Conservation (phyloP, 495 filamentous ascomycete genomes). For the Hypoxylon perforatum region DNA sequence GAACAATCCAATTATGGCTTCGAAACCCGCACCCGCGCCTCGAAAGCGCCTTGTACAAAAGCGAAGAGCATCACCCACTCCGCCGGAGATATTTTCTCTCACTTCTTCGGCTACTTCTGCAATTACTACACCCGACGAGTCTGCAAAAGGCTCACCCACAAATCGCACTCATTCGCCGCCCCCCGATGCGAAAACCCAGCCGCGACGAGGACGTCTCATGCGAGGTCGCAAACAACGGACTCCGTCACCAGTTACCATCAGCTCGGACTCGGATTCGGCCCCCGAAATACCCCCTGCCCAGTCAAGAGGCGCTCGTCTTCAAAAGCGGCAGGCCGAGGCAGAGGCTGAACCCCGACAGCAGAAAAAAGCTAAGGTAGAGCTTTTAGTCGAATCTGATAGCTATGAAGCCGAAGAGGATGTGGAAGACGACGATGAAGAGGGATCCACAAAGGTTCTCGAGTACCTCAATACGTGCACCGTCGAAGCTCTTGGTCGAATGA, state of each 20-base stretch:
- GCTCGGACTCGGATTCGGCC: slow-evolving; percentile 21
- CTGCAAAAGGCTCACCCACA: slow-evolving; percentile 18
- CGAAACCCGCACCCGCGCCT: slow-evolving; percentile 17
- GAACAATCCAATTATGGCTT: slow-evolving; percentile 6
- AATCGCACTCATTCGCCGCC: slow-evolving; percentile 13
- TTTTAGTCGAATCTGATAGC: background rate
- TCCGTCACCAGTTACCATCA: slow-evolving; percentile 52
- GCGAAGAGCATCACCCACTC: slow-evolving; percentile 35
- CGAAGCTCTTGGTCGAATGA: slow-evolving; percentile 80
- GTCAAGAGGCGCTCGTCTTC: background rate
- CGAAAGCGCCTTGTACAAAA: slow-evolving; percentile 42
- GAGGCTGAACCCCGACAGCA: background rate
- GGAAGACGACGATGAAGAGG: slow-evolving; percentile 42
- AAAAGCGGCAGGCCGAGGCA: slow-evolving; percentile 4
- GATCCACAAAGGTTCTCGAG: slow-evolving; percentile 68
- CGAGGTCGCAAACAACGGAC: slow-evolving; percentile 65
- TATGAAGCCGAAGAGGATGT: slow-evolving; percentile 46
- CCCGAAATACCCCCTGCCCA: background rate
- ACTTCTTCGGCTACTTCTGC: slow-evolving; percentile 38
- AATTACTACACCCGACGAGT: slow-evolving; percentile 32
- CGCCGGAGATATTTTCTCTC: slow-evolving; percentile 38
- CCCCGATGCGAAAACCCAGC: slow-evolving; percentile 45
- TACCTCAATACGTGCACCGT: slow-evolving; percentile 85
- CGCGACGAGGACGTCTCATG: slow-evolving; percentile 61
- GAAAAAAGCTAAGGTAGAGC: background rate